Evolutionary conservation across 176 grass and related monocot genomes (phyloP).

Genomic region (Oryza punctata): DNA sequence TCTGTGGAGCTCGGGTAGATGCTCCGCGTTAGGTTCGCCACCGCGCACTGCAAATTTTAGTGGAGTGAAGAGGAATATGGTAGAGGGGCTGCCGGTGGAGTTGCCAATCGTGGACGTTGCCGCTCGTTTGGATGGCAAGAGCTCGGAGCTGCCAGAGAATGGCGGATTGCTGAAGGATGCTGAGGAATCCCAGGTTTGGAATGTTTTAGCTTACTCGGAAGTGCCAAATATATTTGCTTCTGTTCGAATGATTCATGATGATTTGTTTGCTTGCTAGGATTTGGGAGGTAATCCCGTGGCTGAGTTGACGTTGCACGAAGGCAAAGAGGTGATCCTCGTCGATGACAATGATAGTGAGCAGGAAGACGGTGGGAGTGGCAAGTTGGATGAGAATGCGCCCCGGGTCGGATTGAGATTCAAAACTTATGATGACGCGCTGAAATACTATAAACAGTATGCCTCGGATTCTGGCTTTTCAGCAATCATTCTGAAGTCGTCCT

Average conservation of each 20-base stretch:
- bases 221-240: neutral
- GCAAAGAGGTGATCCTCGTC: slow-evolving; percentile 55
- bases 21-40: neutral
- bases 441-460: slow-evolving; percentile 89
- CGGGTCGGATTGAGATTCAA: slow-evolving; percentile 70
- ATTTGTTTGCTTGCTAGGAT: slow-evolving; percentile 38
- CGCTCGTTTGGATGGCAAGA: slow-evolving; percentile 24
- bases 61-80: slow-evolving; percentile 10
- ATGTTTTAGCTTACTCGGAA: neutral
- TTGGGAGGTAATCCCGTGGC: slow-evolving; percentile 19
- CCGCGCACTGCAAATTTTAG: neutral
- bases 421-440: slow-evolving; percentile 72
- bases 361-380: slow-evolving; percentile 32
- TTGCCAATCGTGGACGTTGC: neutral
- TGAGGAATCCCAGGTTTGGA: slow-evolving; percentile 43
- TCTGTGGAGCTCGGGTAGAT: neutral
- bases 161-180: slow-evolving; percentile 3
- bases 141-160: slow-evolving; percentile 8
- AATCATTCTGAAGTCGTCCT: slow-evolving; percentile 66
- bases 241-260: neutral
- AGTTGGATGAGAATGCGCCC: slow-evolving; percentile 54
- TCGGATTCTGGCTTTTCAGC: slow-evolving; percentile 64
- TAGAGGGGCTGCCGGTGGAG: slow-evolving; percentile 31
- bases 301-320: slow-evolving; percentile 30
- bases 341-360: slow-evolving; percentile 57